Evolutionary conservation across 2,329 filamentous ascomycete genomes (phyloP), one percentile per base, ranked within the genome.

Genomic region (Fusarium mexicanum): DNA sequence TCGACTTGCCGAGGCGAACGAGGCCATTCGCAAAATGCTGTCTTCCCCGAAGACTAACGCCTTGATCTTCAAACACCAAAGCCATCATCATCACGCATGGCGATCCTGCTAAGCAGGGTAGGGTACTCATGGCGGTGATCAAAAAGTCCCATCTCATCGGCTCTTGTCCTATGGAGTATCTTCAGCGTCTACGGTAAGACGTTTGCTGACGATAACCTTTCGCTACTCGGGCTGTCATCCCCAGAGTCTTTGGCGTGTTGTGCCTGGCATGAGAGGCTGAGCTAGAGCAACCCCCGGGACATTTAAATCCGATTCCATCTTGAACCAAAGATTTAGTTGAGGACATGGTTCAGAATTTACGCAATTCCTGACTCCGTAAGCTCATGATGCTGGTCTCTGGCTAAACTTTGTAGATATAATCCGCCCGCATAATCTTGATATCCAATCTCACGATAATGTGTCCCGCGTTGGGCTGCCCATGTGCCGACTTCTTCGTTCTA

Each of bases 121-220:
- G 18, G 14, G 26, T 18, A 40, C n/a, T 50, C 47, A 35, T 48
- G 26, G 40, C 35, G 46, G 41, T 38, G 16, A 16, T 24, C 40
- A 26, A 33, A 26, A 44, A 29, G 8, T 37, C 33, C 58, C 65
- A 57, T 47, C 26, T 60, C 50, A 46, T 65, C 40, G 41, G 46
- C 20, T 46, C 60, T 50, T 37, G 24, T 24, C 26, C 31, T 55
- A 43, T 57, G 24, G 29, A 31, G 26, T 24, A n/a, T 57, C 53
- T 57, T n/a, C 37, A 44, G 22, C 31, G 14, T 37, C 22, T 26
- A 50, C 41, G 22, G 47, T 40, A 48, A 24, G 61, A 65, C 60
- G 47, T 66, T 70, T 54, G 12, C 44, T 65, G 67, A 47, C 53
- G 33, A 66, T 50, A 44, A 50, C 61, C 66, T 70, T 70, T 60